These are phyloP conservation scores for Lasiosphaeria miniovina DNA, from an alignment of 495 filamentous ascomycete genomes.

Conservation along the genomic window DNA sequence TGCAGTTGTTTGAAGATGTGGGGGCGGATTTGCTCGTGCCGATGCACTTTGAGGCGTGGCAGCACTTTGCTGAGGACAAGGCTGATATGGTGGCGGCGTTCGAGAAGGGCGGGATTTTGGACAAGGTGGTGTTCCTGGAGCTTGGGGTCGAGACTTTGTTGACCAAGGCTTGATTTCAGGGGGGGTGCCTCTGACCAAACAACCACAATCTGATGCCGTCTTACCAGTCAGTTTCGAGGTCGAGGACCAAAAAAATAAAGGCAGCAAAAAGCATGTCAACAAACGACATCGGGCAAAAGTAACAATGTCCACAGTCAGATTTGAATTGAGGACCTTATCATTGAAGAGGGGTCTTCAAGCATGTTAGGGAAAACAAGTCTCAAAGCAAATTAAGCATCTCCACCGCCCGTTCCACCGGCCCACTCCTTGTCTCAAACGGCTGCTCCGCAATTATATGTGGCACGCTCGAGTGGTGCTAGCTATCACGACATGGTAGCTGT, in stretches of 20 bases:
- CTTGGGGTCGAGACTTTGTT: slow-evolving; percentile 25
- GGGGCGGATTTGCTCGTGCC: slow-evolving; percentile 48
- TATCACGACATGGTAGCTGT: neutral
- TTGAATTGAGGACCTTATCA: neutral
- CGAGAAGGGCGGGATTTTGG: slow-evolving; percentile 54
- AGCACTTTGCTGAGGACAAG: slow-evolving; percentile 43
- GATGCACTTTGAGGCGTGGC: slow-evolving; percentile 54
- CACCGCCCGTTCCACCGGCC: too few species aligned
- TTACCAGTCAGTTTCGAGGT: too few species aligned
- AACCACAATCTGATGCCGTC: too few species aligned
- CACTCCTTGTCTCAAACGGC: too few species aligned
- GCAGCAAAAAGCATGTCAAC: neutral
- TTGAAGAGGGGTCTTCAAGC: neutral
- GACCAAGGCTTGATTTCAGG: neutral
- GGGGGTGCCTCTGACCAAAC: too few species aligned
- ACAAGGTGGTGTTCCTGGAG: slow-evolving; percentile 44
- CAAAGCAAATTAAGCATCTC: too few species aligned
- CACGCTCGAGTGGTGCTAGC: too few species aligned
- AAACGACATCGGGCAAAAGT: neutral
- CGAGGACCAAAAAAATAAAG: neutral
- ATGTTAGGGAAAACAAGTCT: too few species aligned
- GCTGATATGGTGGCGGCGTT: slow-evolving; percentile 50
- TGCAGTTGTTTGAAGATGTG: slow-evolving; percentile 39
- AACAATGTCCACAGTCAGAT: neutral
- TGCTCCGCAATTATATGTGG: neutral